Evolutionary conservation across 768 basidiomycete genomes (phyloP).

Genomic region (Russula sp.): DNA sequence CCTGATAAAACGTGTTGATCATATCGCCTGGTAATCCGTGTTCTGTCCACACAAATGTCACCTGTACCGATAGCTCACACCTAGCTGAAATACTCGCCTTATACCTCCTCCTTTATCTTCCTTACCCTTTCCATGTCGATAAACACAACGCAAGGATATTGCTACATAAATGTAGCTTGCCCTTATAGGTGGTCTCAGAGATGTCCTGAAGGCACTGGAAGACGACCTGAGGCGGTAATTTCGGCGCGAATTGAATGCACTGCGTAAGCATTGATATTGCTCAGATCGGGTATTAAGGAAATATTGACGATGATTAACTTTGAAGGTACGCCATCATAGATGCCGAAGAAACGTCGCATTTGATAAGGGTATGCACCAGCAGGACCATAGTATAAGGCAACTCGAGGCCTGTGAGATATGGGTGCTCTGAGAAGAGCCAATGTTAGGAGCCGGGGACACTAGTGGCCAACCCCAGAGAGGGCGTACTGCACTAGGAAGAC

Average conservation of each 20-base stretch:
- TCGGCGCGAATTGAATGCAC: not conserved
- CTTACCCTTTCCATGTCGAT: constrained; percentile 38
- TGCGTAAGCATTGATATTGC: not conserved
- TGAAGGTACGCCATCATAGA: constrained; percentile 23
- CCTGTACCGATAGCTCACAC: too few species aligned
- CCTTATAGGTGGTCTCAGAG: constrained; percentile 36
- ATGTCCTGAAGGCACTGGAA: constrained; percentile 44
- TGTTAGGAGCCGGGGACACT: not conserved
- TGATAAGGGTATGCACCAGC: not conserved
- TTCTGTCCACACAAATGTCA: not conserved
- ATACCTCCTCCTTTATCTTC: constrained; percentile 24
- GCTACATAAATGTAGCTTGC: too few species aligned
- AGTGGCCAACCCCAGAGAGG: not conserved
- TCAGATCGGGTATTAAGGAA: constrained; percentile 46
- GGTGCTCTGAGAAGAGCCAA: not conserved
- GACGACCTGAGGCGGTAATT: constrained; percentile 35
- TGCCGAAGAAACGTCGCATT: not conserved
- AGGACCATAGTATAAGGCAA: not conserved
- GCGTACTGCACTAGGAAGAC: not conserved
- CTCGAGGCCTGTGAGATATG: not conserved
- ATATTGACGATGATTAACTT: constrained; percentile 34
- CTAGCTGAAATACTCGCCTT: not conserved
- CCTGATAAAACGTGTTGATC: constrained; percentile 50
- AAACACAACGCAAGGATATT: constrained; percentile 40
- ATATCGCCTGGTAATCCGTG: too few species aligned